Evolutionary conservation across 2,329 filamentous ascomycete genomes (phyloP).

Genomic region (Calonectria fujianensis): DNA sequence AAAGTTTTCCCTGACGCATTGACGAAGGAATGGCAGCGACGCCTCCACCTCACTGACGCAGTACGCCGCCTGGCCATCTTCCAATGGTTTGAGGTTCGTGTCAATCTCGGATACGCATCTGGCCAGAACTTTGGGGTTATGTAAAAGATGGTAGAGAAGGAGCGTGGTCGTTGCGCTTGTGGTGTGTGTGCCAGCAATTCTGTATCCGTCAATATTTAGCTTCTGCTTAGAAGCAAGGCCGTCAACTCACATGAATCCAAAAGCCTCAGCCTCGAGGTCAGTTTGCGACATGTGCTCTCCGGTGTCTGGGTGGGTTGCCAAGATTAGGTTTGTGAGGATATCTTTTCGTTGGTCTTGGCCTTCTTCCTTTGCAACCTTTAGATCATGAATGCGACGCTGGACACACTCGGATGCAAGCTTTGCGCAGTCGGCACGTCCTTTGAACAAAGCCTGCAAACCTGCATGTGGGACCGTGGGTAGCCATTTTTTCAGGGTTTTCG

Average conservation of each 20-base stretch:
- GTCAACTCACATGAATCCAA: constrained; percentile 42
- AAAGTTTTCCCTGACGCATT: constrained; percentile 42
- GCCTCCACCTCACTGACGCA: constrained; percentile 33
- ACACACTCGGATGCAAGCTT: constrained; percentile 39
- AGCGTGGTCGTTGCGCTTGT: constrained; percentile 42
- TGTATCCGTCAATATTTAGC: background rate
- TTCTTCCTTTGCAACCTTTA: constrained; percentile 25
- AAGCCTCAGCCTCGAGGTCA: constrained; percentile 42
- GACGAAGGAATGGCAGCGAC: constrained; percentile 39
- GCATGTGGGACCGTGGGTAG: constrained; percentile 33
- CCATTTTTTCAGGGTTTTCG: constrained; percentile 32
- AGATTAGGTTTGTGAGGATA: constrained; percentile 41
- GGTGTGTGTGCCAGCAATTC: constrained; percentile 43
- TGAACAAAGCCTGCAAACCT: constrained; percentile 38
- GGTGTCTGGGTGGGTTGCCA: constrained; percentile 39
- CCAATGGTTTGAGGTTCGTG: constrained; percentile 21
- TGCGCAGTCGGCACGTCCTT: constrained; percentile 34
- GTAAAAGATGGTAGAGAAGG: constrained; percentile 40
- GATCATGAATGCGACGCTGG: constrained; percentile 27
- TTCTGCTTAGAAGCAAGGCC: background rate
- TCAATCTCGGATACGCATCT: constrained; percentile 42
- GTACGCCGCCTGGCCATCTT: constrained; percentile 28
- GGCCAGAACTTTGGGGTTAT: constrained; percentile 26
- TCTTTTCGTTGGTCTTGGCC: constrained; percentile 32
- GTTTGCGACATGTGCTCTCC: constrained; percentile 33